Percentiles rank a stretch among this genome's conserved stretches.
Conservation (phyloP, 805 yeast species). For the Metschnikowia amazonensis region DNA sequence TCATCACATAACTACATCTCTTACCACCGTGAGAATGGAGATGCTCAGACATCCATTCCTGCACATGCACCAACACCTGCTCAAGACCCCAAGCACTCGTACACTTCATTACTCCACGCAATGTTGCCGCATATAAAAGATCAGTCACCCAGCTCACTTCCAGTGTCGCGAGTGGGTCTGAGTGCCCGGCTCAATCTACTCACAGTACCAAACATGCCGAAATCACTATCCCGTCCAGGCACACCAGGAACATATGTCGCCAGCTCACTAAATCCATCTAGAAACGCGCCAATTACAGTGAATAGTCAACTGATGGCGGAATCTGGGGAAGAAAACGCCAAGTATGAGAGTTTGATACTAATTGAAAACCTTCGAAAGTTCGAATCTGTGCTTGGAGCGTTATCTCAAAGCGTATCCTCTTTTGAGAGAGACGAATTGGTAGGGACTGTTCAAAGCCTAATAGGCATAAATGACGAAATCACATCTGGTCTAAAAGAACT, state of each 20-base stretch:
- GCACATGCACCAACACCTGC: not conserved
- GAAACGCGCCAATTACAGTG: conserved; percentile 26
- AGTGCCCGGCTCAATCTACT: conserved; percentile 29
- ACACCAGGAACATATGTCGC: conserved; percentile 27
- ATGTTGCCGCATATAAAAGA: conserved; percentile 31
- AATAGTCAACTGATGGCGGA: conserved; percentile 16
- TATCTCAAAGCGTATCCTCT: conserved; percentile 31
- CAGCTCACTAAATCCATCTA: conserved; percentile 38
- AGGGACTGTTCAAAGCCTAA: conserved; percentile 23
- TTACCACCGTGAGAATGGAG: not conserved
- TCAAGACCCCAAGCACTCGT: not conserved
- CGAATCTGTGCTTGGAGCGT: conserved; percentile 25
- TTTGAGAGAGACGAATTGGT: conserved; percentile 32
- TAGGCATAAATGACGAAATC: conserved; percentile 26
- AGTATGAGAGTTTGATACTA: conserved; percentile 32
- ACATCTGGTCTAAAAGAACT: conserved; percentile 24
- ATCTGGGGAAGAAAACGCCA: conserved; percentile 23
- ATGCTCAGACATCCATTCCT: not conserved
- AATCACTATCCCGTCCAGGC: conserved; percentile 15
- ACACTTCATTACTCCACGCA: not conserved
- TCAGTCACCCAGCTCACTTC: conserved; percentile 28
- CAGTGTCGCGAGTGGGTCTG: conserved; percentile 37
- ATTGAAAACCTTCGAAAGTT: conserved; percentile 29
- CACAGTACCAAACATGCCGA: conserved; percentile 5
- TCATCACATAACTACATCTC: conserved; percentile 8